Percentiles rank a stretch among this genome's conserved stretches.
These are phyloP conservation scores for Thraustotheca clavata DNA, from an alignment of 352 stramenopile species.

Conservation along the genomic window DNA sequence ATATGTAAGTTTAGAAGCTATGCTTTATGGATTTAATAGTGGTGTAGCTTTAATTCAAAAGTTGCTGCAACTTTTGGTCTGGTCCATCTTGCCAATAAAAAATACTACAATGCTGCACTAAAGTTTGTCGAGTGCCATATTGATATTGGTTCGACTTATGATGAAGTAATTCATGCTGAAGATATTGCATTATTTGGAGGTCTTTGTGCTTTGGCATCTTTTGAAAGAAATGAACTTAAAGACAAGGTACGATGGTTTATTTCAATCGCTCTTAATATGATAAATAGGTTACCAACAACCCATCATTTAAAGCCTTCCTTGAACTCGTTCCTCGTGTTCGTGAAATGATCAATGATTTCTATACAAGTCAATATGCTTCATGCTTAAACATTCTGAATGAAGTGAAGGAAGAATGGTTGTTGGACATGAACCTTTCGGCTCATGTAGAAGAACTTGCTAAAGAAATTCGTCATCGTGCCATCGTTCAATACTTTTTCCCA, in stretches of 20 bases:
- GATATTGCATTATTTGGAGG: conserved; percentile 84
- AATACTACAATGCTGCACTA: conserved; percentile 61
- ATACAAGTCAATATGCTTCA: conserved; percentile 77
- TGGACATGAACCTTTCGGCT: conserved; percentile 72
- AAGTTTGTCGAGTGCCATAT: conserved; percentile 77
- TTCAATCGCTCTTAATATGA: background rate
- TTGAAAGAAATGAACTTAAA: conserved; percentile 71
- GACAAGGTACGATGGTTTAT: conserved; percentile 36
- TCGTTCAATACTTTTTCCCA: conserved; percentile 85
- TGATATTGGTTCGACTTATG: conserved; percentile 75
- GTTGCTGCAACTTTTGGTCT: conserved; percentile 68
- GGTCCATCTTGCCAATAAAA: conserved; percentile 69
- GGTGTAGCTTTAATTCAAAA: conserved; percentile 67
- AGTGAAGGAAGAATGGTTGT: conserved; percentile 59
- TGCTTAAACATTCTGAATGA: conserved; percentile 69
- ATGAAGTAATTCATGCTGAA: conserved; percentile 71
- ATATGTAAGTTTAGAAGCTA: conserved; percentile 33
- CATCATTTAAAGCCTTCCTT: conserved; percentile 82
- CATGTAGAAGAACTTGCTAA: conserved; percentile 68
- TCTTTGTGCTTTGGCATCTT: conserved; percentile 77
- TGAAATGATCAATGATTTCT: conserved; percentile 84
- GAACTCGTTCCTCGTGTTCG: conserved; percentile 80
- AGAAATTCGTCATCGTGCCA: conserved; percentile 75
- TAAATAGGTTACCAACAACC: conserved; percentile 71
- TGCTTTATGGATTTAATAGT: background rate